phyloP scores from a whole-genome alignment of 2,329 filamentous ascomycete species.

The Cercospora janseana region DNA sequence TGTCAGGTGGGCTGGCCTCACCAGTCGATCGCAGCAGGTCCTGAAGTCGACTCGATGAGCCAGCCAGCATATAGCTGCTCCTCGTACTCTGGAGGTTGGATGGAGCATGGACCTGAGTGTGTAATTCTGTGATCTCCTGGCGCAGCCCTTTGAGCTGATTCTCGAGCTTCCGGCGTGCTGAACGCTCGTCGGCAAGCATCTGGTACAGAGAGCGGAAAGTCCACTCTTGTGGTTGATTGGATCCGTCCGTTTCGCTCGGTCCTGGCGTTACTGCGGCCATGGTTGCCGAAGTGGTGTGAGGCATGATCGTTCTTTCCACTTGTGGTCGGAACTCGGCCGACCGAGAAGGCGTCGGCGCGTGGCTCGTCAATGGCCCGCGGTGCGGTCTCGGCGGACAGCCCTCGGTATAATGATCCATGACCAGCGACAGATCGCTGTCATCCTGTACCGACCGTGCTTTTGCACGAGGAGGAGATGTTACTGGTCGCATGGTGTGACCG shows the following conservation, averaged over 20 bases:
- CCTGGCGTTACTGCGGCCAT: slow-evolving; percentile 13
- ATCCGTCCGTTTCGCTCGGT: neutral
- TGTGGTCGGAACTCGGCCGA: slow-evolving; percentile 4
- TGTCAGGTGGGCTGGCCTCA: slow-evolving; percentile 17
- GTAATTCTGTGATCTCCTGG: slow-evolving; percentile 34
- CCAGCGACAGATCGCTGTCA: too few species aligned
- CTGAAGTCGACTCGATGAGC: slow-evolving; percentile 29
- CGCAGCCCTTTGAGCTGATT: slow-evolving; percentile 33
- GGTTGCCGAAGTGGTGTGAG: slow-evolving; percentile 16
- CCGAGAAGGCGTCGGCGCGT: slow-evolving; percentile 7
- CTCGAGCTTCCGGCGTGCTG: slow-evolving; percentile 38
- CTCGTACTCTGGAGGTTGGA: slow-evolving; percentile 27
- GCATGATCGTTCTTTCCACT: neutral
- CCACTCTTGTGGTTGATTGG: slow-evolving; percentile 21
- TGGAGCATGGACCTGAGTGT: slow-evolving; percentile 31
- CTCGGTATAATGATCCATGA: too few species aligned
- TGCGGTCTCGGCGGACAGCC: neutral
- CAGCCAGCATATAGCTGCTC: slow-evolving; percentile 31
- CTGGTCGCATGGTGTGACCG: slow-evolving; percentile 25
- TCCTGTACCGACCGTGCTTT: slow-evolving; percentile 20
- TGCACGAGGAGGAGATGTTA: slow-evolving; percentile 26
- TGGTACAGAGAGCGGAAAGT: slow-evolving; percentile 40
- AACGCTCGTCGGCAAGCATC: slow-evolving; percentile 41
- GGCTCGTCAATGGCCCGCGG: slow-evolving; percentile 1
- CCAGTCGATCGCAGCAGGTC: slow-evolving; percentile 33